These are phyloP conservation scores for Colletotrichum lentis DNA, from an alignment of 2,329 filamentous ascomycete species.

Conservation along the genomic window DNA sequence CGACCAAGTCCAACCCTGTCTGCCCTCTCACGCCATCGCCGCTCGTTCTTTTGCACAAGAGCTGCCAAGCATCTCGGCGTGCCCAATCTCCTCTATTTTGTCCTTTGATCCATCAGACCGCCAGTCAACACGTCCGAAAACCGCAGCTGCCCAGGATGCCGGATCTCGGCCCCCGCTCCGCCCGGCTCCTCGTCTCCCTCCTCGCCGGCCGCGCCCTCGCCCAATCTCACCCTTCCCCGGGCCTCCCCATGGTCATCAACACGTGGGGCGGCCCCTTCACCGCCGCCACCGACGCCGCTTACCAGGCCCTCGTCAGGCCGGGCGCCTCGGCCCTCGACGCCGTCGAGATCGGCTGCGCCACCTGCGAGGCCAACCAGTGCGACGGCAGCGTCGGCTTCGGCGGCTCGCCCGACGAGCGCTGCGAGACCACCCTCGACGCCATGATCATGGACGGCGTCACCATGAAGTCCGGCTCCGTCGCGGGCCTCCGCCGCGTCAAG, in stretches of 20 bases:
- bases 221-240: conserved; percentile 50
- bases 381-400: conserved; percentile 64
- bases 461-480: conserved; percentile 64
- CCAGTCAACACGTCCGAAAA: conserved; percentile 1
- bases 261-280: conserved; percentile 64
- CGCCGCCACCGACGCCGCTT: conserved; percentile 61
- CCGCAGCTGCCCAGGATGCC: conserved; percentile 12
- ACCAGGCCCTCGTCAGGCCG: conserved; percentile 47
- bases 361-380: conserved; percentile 62
- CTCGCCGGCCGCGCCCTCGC: conserved; percentile 36
- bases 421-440: conserved; percentile 67
- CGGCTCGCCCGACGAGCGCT: conserved; percentile 63
- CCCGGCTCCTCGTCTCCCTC: conserved; percentile 32
- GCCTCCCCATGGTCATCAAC: conserved; percentile 61
- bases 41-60: background rate
- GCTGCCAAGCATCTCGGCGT: background rate
- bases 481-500: conserved; percentile 57
- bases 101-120: no score
- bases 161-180: conserved; percentile 22
- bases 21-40: conserved; percentile 8
- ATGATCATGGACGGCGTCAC: conserved; percentile 64
- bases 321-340: conserved; percentile 57
- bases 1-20: background rate
- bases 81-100: background rate
- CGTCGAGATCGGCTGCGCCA: conserved; percentile 59